phyloP scores from a whole-genome alignment of 176 grass and related monocot species.

The Phyllostachys edulis region DNA sequence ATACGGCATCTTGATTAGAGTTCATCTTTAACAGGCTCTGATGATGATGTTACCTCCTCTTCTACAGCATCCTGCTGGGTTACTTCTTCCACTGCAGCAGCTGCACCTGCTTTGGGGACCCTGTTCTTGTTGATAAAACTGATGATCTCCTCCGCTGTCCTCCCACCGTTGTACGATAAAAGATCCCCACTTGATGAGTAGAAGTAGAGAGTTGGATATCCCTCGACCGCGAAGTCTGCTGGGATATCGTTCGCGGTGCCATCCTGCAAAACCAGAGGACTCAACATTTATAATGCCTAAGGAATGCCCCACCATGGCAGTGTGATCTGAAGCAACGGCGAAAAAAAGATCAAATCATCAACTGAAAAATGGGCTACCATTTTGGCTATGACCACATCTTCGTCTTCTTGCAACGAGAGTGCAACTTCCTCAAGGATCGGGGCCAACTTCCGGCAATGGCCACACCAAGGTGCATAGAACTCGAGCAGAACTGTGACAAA shows the following conservation, averaged over 20 bases:
- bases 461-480: slow-evolving; percentile 94
- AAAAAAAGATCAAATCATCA: not conserved
- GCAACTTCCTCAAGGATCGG: slow-evolving; percentile 82
- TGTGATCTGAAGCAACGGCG: not conserved
- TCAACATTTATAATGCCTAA: not conserved
- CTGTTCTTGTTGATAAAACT: slow-evolving; percentile 72
- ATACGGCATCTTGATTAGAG: slow-evolving; percentile 51
- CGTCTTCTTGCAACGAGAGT: slow-evolving; percentile 52
- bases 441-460: slow-evolving; percentile 68
- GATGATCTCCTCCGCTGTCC: slow-evolving; percentile 51
- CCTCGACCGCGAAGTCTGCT: slow-evolving; percentile 50
- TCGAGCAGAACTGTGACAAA: slow-evolving; percentile 65
- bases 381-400: slow-evolving; percentile 78
- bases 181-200: slow-evolving; percentile 58
- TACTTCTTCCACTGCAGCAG: slow-evolving; percentile 15
- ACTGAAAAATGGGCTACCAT: slow-evolving; percentile 54
- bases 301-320: not conserved
- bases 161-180: slow-evolving; percentile 42
- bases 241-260: slow-evolving; percentile 67
- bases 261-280: slow-evolving; percentile 53
- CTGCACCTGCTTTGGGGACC: slow-evolving; percentile 15
- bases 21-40: slow-evolving; percentile 60
- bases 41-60: slow-evolving; percentile 14
- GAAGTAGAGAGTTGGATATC: slow-evolving; percentile 76
- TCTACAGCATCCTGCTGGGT: slow-evolving; percentile 20